phyloP scores from a whole-genome alignment of 495 filamentous ascomycete genomes.

The Aspergillus bridgeri region DNA sequence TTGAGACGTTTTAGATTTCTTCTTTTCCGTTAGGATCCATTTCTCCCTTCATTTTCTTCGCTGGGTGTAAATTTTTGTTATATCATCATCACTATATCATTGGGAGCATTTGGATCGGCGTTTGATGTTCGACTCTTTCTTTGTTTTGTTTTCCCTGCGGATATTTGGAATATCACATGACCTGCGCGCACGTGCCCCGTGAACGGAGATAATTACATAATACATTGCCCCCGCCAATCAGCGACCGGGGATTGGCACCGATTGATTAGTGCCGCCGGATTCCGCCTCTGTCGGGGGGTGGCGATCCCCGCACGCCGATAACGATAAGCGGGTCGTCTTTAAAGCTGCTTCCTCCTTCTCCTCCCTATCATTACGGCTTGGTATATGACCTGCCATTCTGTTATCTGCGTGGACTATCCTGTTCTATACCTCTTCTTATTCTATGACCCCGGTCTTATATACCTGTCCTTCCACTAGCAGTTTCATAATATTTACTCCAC shows the following conservation, averaged over 20 bases:
- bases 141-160: too few relatives aligned
- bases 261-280: constrained; percentile 7
- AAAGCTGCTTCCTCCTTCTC: not conserved
- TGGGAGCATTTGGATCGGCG: constrained; percentile 4
- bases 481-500: not conserved
- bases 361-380: not conserved
- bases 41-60: constrained; percentile 17
- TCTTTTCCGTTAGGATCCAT: constrained; percentile 7
- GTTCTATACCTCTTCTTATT: not conserved
- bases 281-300: constrained; percentile 36
- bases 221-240: not conserved
- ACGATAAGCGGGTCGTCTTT: not conserved
- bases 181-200: too few relatives aligned
- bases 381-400: not conserved
- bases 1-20: constrained; percentile 6
- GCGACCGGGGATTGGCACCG: not conserved
- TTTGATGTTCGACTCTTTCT: not conserved
- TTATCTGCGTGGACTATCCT: not conserved
- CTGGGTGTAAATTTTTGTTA: not conserved
- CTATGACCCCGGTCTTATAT: not conserved
- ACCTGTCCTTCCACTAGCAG: not conserved
- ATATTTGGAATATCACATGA: too few relatives aligned
- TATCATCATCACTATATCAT: not conserved
- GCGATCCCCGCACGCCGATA: constrained; percentile 40
- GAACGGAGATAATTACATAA: too few relatives aligned